phyloP scores from a whole-genome alignment of 768 basidiomycete genomes.

The Lactifluus echinatus region DNA sequence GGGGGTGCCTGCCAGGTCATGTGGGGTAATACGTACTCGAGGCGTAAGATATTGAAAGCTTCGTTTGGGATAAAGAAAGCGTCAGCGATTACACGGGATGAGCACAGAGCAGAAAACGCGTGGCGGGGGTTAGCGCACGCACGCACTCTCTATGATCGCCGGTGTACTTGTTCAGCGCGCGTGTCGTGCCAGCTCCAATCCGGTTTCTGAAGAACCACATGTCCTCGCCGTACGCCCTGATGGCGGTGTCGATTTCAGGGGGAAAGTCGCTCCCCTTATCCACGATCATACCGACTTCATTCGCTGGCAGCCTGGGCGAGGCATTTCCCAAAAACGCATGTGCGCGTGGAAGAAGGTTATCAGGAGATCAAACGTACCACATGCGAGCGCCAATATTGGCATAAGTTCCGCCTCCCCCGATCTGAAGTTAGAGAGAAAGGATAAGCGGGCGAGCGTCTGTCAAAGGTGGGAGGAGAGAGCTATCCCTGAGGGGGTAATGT shows the following conservation, averaged over 20 bases:
- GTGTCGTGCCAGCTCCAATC: constrained; percentile 47
- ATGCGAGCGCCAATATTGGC: constrained; percentile 74
- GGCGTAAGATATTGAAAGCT: constrained; percentile 78
- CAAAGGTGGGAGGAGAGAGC: constrained; percentile 24
- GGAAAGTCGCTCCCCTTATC: constrained; percentile 79
- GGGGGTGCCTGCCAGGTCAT: constrained; percentile 49
- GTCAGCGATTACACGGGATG: constrained; percentile 3
- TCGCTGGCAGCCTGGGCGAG: constrained; percentile 49
- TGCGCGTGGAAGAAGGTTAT: background rate
- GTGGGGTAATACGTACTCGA: constrained; percentile 59
- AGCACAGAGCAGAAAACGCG: constrained; percentile 4
- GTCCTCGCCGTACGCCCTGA: constrained; percentile 55
- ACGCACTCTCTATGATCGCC: constrained; percentile 65
- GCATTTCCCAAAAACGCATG: background rate
- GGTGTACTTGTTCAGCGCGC: constrained; percentile 63
- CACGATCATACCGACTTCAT: constrained; percentile 70
- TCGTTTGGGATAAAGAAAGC: constrained; percentile 4
- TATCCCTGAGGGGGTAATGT: constrained; percentile 40
- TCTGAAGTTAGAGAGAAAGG: constrained; percentile 35
- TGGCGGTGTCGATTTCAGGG: constrained; percentile 39
- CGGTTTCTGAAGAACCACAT: constrained; percentile 76
- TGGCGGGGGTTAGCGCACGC: constrained; percentile 36
- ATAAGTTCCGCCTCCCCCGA: constrained; percentile 86
- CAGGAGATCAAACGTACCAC: constrained; percentile 40
- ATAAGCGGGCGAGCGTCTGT: background rate